A percentile compares a stretch with the other conserved stretches of the same genome.
Conservation (phyloP, 2,329 filamentous ascomycete genomes). For the Claviceps spartinae region DNA sequence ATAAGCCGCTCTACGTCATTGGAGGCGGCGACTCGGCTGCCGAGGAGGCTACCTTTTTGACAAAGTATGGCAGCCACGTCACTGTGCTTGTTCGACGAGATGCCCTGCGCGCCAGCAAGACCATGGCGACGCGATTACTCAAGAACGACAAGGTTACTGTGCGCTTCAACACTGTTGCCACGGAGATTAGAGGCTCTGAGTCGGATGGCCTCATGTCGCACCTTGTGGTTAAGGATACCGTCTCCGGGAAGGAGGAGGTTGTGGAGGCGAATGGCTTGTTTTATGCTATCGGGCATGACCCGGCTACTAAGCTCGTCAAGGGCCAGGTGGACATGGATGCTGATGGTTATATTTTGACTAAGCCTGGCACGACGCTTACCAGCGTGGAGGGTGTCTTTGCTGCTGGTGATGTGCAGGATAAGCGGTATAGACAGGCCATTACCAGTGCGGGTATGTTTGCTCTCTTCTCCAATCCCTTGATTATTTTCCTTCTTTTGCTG, state of each 20-base stretch:
- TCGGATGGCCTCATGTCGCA: slow-evolving; percentile 73
- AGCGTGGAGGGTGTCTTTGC: slow-evolving; percentile 88
- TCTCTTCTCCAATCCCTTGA: not conserved
- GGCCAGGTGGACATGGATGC: slow-evolving; percentile 76
- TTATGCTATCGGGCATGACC: slow-evolving; percentile 95
- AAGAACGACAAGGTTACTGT: slow-evolving; percentile 84
- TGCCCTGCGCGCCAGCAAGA: slow-evolving; percentile 72
- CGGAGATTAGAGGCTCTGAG: slow-evolving; percentile 73
- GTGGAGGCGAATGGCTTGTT: slow-evolving; percentile 86
- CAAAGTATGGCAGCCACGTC: slow-evolving; percentile 93
- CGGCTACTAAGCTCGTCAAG: slow-evolving; percentile 82
- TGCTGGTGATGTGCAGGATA: slow-evolving; percentile 95
- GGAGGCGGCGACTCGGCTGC: slow-evolving; percentile 94
- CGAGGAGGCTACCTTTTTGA: slow-evolving; percentile 93
- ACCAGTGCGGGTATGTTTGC: slow-evolving; percentile 73
- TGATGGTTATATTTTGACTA: slow-evolving; percentile 83
- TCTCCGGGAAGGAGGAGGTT: slow-evolving; percentile 65
- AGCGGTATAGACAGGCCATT: slow-evolving; percentile 93
- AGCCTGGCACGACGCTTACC: slow-evolving; percentile 77
- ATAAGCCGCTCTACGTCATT: slow-evolving; percentile 91
- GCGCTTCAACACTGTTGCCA: slow-evolving; percentile 67
- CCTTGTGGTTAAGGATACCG: slow-evolving; percentile 67
- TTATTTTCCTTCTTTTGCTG: not conserved
- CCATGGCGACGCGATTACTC: slow-evolving; percentile 79
- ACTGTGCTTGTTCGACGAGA: slow-evolving; percentile 86